Base-by-base conservation (phyloP, 2,329 filamentous ascomycete species). In the Lecanicillium sp. region DNA sequence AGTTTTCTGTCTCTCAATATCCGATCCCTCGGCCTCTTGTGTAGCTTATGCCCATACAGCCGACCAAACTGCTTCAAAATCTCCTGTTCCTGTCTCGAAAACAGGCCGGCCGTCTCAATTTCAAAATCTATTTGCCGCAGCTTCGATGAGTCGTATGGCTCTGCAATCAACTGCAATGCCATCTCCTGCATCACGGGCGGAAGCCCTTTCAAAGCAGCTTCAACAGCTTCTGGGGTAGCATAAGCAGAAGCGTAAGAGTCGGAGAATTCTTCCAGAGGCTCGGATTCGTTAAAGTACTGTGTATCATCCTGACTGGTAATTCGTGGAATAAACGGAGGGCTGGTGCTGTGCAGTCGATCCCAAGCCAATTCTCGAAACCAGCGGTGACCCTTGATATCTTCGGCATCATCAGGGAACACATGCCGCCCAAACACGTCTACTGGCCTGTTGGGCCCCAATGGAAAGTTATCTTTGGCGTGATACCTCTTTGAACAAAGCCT, bases 271-370 rank as follows among this genome's bases (percentile, higher is more conserved):
- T 74, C 78, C 37, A 90, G 77, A 19, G 81, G 70, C 29, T 85
- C 79, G 46, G 87, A 85, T 36, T 88, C 82, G 42, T 95, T 86
- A 54, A 97, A 97, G 56, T 95, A 97, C 51, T 84, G 86, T 1
- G 88, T 92, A 54, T 89, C 84, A 37, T 84, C 81, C 46, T 71
- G 66, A 20, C 69, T 66, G 29, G 69, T 68, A 17, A 96, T 79
- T 9, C 78, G 72, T 0, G 90, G 90, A 1, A 94, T 67, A 51
- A 94, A 90, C 0, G 89, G 89, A 1, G 90, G 89, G 8, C 67
- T 66, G 40, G 77, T 72, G 25, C 73, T 62, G 52, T 92, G 84
- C 13, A 95, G 61, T 1, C 74, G 74, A 12, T 84, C 77, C 92
- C 87, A 97, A 1, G 77, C 74, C 13, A 94, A 77, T 36, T 79